Evolutionary conservation across 2,329 filamentous ascomycete genomes (phyloP).

Genomic region (Exophiala sp.): DNA sequence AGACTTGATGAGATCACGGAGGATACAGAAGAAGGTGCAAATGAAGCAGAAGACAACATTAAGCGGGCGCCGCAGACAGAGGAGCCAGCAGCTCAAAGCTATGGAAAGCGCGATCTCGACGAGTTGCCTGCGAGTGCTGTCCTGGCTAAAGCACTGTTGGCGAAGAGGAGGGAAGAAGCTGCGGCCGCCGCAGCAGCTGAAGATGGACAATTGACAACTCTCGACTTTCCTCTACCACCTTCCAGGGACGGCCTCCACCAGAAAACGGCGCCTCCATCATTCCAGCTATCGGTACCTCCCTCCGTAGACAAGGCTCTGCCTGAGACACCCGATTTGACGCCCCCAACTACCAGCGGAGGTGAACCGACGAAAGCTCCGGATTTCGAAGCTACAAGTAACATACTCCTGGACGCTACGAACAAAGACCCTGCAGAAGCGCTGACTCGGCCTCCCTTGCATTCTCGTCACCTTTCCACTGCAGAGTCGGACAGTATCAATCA

Average conservation of each 20-base stretch:
- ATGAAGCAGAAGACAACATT: slow-evolving; percentile 43
- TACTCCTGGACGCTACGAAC: slow-evolving; percentile 15
- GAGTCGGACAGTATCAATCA: slow-evolving; percentile 42
- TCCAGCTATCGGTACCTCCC: slow-evolving; percentile 5
- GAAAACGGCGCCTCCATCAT: background rate
- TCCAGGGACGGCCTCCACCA: slow-evolving; percentile 8
- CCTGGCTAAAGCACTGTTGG: slow-evolving; percentile 27
- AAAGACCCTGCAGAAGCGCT: slow-evolving; percentile 7
- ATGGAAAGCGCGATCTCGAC: slow-evolving; percentile 26
- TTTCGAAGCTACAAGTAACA: slow-evolving; percentile 18
- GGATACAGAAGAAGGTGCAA: slow-evolving; percentile 52
- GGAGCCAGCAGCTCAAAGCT: slow-evolving; percentile 24
- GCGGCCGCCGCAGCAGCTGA: slow-evolving; percentile 6
- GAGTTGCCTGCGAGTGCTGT: slow-evolving; percentile 29
- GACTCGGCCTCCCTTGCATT: slow-evolving; percentile 9
- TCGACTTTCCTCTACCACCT: slow-evolving; percentile 2
- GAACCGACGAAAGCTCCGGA: slow-evolving; percentile 14
- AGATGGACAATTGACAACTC: background rate
- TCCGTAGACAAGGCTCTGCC: slow-evolving; percentile 18
- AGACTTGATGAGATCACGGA: slow-evolving; percentile 92
- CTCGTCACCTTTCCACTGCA: slow-evolving; percentile 41
- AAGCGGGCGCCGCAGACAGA: slow-evolving; percentile 53
- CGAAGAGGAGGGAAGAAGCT: slow-evolving; percentile 25
- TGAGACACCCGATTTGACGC: slow-evolving; percentile 18
- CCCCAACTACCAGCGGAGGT: slow-evolving; percentile 20